phyloP scores from a whole-genome alignment of 805 yeast species.

The Metschnikowia matae region DNA sequence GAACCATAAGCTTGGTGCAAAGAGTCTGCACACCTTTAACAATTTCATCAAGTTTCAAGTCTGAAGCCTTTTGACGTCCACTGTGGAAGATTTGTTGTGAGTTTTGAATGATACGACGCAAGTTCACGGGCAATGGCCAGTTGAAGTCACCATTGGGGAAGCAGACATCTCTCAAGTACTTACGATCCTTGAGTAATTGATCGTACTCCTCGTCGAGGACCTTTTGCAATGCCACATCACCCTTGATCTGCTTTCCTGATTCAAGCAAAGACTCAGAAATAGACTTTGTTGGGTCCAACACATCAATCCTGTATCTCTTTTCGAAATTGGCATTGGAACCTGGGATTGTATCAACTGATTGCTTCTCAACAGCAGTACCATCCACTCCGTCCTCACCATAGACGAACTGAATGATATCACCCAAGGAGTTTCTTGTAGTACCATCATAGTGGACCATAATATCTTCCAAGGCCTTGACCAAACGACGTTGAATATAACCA shows the following conservation, averaged over 20 bases:
- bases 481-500: constrained; percentile 97
- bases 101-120: constrained; percentile 93
- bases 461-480: constrained; percentile 94
- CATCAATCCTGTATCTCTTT: constrained; percentile 78
- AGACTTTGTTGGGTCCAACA: constrained; percentile 61
- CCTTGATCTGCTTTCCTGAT: constrained; percentile 85
- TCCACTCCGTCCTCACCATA: constrained; percentile 99
- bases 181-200: constrained; percentile 75
- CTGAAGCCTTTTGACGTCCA: constrained; percentile 87
- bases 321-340: constrained; percentile 85
- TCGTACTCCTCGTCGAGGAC: constrained; percentile 78
- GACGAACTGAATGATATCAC: constrained; percentile 91
- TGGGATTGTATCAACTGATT: constrained; percentile 90
- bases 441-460: constrained; percentile 98
- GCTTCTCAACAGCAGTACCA: constrained; percentile 97
- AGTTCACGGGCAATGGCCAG: constrained; percentile 97
- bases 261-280: constrained; percentile 74
- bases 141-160: constrained; percentile 91
- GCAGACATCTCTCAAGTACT: constrained; percentile 68
- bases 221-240: constrained; percentile 80
- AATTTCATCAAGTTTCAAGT: constrained; percentile 79
- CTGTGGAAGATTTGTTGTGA: constrained; percentile 96
- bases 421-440: constrained; percentile 95
- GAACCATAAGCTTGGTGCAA: constrained; percentile 62
- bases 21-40: constrained; percentile 67